phyloP scores from a whole-genome alignment of 805 yeast species.

The Candida incommunis region DNA sequence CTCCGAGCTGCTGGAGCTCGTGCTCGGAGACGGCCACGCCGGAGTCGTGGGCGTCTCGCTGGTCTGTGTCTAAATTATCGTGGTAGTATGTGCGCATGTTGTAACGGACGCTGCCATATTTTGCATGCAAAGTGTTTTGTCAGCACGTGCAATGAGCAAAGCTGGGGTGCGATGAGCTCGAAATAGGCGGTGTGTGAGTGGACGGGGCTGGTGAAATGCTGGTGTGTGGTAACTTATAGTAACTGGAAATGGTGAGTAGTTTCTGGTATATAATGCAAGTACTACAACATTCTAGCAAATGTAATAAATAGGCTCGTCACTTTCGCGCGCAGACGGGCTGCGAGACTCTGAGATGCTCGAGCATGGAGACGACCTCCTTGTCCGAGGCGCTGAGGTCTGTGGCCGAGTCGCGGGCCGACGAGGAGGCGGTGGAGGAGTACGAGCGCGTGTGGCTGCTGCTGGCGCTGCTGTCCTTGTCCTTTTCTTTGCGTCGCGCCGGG shows the following conservation, averaged over 20 bases:
- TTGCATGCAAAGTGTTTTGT: no score
- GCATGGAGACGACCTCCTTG: not conserved
- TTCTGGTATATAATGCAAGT: no score
- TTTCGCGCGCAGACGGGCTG: no score
- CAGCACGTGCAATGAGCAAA: not conserved
- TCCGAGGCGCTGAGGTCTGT: not conserved
- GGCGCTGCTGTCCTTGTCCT: not conserved
- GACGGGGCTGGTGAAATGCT: no score
- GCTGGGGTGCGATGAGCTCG: no score
- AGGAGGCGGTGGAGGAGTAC: not conserved
- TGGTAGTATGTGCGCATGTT: conserved; percentile 13
- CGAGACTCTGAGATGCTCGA: not conserved
- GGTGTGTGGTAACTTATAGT: no score
- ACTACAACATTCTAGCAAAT: no score
- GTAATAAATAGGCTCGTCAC: no score
- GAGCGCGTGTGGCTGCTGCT: not conserved
- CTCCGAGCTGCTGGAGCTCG: conserved; percentile 48
- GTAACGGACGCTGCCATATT: not conserved
- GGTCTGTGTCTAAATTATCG: conserved; percentile 13
- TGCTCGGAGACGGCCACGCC: conserved; percentile 41
- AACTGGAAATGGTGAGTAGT: no score
- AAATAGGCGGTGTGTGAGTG: no score
- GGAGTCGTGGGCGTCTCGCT: conserved; percentile 23
- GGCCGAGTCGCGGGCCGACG: not conserved
- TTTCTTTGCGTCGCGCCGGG: not conserved